Conservation (phyloP, 2,329 filamentous ascomycete genomes). For the Venturia carpophila region DNA sequence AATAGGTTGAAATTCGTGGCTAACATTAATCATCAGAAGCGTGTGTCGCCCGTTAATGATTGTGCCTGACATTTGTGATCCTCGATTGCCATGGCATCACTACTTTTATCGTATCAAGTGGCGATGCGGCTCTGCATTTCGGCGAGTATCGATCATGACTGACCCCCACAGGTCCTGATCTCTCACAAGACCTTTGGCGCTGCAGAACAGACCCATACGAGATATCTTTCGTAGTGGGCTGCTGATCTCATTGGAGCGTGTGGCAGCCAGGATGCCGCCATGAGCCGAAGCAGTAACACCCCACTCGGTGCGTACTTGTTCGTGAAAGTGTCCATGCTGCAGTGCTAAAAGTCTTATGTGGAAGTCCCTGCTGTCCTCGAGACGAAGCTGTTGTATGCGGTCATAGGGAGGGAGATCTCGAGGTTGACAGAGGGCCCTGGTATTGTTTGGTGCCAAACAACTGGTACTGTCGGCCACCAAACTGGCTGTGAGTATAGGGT, state of each 20-base stretch:
- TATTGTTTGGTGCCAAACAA: background rate
- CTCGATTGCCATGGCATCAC: background rate
- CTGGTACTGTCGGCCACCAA: background rate
- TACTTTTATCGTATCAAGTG: background rate
- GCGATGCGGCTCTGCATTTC: background rate
- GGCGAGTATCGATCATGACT: background rate
- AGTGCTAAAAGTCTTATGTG: background rate
- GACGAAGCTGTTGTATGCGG: background rate
- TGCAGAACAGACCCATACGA: background rate
- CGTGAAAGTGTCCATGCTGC: background rate
- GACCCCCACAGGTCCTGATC: background rate
- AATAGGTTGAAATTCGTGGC: background rate
- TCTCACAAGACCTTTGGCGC: slow-evolving; percentile 10
- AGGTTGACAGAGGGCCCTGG: background rate
- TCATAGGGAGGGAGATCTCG: background rate
- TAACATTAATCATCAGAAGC: background rate
- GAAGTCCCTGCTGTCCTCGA: background rate
- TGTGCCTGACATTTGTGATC: background rate
- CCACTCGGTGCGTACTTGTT: background rate
- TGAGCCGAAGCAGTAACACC: background rate
- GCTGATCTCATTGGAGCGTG: slow-evolving; percentile 8
- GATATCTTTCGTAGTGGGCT: background rate
- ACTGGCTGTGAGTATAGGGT: background rate
- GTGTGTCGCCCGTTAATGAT: background rate
- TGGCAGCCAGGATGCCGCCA: background rate